Evolutionary conservation across 768 basidiomycete species (phyloP).

Genomic region (Mycena crocata): DNA sequence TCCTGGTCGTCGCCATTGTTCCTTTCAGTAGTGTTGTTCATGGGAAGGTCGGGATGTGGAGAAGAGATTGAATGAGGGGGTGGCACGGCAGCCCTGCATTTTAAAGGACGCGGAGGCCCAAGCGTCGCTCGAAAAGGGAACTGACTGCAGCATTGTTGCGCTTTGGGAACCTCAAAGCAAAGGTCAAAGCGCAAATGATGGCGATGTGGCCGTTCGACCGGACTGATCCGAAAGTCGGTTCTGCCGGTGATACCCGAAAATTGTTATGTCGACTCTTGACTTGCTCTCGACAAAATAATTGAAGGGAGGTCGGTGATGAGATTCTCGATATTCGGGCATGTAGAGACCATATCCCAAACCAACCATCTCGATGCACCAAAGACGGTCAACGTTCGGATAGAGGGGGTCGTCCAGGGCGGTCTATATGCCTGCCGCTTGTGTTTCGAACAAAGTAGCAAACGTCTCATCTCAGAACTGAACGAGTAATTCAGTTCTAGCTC

Average conservation of each 20-base stretch:
- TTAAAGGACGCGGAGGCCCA: slow-evolving; percentile 8
- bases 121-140: slow-evolving; percentile 20
- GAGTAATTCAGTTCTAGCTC: slow-evolving; percentile 48
- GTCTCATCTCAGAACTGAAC: slow-evolving; percentile 36
- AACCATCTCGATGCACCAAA: slow-evolving; percentile 35
- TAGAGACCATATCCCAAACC: slow-evolving; percentile 37
- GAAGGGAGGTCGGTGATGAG: slow-evolving; percentile 6
- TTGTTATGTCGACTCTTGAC: neutral
- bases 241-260: neutral
- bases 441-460: slow-evolving; percentile 36
- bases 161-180: slow-evolving; percentile 9
- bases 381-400: slow-evolving; percentile 38
- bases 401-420: slow-evolving; percentile 34
- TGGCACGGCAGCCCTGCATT: slow-evolving; percentile 1
- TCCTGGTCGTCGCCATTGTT: slow-evolving; percentile 5
- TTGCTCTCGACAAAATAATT: neutral
- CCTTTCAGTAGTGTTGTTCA: neutral
- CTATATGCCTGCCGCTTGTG: slow-evolving; percentile 10
- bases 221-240: neutral
- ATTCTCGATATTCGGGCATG: slow-evolving; percentile 36
- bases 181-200: neutral
- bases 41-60: neutral
- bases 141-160: slow-evolving; percentile 3
- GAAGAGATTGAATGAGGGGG: neutral
- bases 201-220: neutral